A percentile compares a stretch with the other conserved stretches of the same genome.
Evolutionary conservation across 176 grass and related monocot genomes (phyloP).

Genomic region (Ananas comosus): DNA sequence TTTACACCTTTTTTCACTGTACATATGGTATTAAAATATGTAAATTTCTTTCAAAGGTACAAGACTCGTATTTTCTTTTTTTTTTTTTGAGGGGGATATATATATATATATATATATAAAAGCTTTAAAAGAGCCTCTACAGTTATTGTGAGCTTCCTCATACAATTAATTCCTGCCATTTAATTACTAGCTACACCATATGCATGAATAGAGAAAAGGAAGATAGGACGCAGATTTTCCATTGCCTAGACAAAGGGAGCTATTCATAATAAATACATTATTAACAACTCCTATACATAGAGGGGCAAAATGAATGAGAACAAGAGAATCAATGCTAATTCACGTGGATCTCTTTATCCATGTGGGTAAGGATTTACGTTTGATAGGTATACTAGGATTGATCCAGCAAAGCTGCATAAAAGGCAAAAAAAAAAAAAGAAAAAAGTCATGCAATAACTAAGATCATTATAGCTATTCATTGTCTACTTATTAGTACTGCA

Average conservation of each 20-base stretch:
- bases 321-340: not conserved
- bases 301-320: slow-evolving; percentile 8
- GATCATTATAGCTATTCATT: not conserved
- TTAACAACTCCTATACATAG: slow-evolving; percentile 1
- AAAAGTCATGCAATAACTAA: slow-evolving; percentile 1
- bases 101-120: no score
- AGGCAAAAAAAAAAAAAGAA: not conserved
- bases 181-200: slow-evolving; percentile 24
- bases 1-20: no score
- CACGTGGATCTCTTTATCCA: not conserved
- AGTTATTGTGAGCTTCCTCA: no score
- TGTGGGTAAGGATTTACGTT: not conserved
- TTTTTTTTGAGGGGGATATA: no score
- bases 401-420: not conserved
- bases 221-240: slow-evolving; percentile 13
- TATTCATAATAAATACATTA: not conserved
- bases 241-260: not conserved
- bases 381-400: no score
- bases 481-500: not conserved
- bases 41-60: no score
- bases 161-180: not conserved
- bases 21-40: no score
- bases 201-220: slow-evolving; percentile 2
- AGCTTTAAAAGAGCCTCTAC: no score
- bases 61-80: no score